These are phyloP conservation scores for Acacia acuminata DNA, from an alignment of 306 rosid species.

Conservation along the genomic window DNA sequence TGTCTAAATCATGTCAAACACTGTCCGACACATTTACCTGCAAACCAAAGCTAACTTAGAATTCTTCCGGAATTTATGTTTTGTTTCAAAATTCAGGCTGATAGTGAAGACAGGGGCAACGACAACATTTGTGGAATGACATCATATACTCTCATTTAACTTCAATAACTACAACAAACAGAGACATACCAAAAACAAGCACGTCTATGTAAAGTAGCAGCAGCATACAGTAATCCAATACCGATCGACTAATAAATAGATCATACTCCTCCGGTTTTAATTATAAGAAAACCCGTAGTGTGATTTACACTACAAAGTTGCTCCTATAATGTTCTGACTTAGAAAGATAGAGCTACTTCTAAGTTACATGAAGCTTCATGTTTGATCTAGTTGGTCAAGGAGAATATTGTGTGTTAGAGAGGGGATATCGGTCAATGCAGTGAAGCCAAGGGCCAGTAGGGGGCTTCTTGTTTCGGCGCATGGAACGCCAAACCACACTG, in stretches of 20 bases:
- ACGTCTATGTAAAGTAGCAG: constrained; percentile 13
- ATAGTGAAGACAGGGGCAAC: not conserved
- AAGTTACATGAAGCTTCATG: not conserved
- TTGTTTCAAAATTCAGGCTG: not conserved
- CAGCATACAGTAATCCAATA: constrained; percentile 12
- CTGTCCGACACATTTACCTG: not conserved
- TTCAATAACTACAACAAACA: constrained; percentile 15
- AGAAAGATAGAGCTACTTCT: not conserved
- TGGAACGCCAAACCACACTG: constrained; percentile 79
- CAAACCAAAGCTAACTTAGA: not conserved
- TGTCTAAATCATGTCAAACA: not conserved
- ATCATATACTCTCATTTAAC: constrained; percentile 12
- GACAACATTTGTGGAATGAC: not conserved
- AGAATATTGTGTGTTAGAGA: constrained; percentile 17
- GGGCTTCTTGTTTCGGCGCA: constrained; percentile 65
- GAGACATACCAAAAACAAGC: constrained; percentile 21
- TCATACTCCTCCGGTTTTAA: too few species aligned
- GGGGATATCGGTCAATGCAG: constrained; percentile 68
- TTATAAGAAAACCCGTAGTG: too few species aligned
- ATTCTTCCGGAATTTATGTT: not conserved
- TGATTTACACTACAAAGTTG: too few species aligned
- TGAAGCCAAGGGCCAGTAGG: constrained; percentile 80
- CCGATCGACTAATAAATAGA: not conserved
- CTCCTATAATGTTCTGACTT: too few species aligned
- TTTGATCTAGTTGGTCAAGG: not conserved